Conservation (phyloP, 106 monocot genomes). For the Dioscorea zingiberensis region DNA sequence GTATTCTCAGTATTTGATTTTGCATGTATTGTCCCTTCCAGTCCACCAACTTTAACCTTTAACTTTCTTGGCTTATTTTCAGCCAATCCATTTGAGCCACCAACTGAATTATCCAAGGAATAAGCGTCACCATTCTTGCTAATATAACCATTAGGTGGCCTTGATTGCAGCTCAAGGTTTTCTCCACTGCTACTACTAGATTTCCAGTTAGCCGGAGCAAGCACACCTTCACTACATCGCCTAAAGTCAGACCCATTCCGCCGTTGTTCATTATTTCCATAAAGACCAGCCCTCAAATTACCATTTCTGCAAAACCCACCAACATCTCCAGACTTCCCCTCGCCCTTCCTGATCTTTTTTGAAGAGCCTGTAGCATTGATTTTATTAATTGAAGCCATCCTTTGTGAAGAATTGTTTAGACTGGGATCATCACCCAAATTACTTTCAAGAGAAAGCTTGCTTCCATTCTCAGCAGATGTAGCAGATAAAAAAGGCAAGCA, state of each 20-base stretch:
- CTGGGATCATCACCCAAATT: constrained; percentile 22
- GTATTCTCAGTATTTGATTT: constrained; percentile 37
- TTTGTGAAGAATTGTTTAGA: constrained; percentile 26
- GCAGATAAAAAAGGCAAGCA: constrained; percentile 39
- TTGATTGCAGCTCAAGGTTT: constrained; percentile 15
- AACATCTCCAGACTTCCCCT: constrained; percentile 19
- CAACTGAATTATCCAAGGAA: constrained; percentile 2
- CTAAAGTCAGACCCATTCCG: constrained; percentile 19
- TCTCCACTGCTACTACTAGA: constrained; percentile 12
- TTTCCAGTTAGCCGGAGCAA: constrained; percentile 40
- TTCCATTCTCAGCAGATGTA: constrained; percentile 44
- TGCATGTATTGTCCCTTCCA: constrained; percentile 49
- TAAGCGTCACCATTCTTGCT: constrained; percentile 1
- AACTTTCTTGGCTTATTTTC: constrained; percentile 60
- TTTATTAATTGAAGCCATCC: constrained; percentile 22
- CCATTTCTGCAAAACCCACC: constrained; percentile 21
- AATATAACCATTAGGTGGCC: constrained; percentile 5
- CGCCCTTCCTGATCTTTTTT: constrained; percentile 30
- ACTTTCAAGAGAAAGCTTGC: constrained; percentile 38
- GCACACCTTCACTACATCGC: constrained; percentile 33
- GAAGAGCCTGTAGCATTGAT: constrained; percentile 23
- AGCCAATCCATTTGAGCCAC: constrained; percentile 9
- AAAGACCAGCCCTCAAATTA: constrained; percentile 8
- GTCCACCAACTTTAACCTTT: constrained; percentile 71
- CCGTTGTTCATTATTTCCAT: constrained; percentile 11